Base-by-base conservation (phyloP, 345 rosid genomes). In the Eutrema heterophyllum region DNA sequence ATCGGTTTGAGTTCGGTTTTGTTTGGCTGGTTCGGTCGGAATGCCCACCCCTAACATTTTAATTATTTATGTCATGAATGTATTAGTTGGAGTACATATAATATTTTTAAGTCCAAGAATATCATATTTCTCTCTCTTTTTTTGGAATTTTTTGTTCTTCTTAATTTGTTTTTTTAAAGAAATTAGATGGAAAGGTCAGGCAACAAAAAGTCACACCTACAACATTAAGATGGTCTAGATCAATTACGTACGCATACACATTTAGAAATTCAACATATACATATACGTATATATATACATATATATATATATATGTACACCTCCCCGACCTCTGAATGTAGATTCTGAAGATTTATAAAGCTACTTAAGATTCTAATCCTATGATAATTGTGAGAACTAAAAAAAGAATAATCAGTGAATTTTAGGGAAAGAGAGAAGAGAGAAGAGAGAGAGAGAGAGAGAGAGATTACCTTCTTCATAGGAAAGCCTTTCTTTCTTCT, bases 161-260 rank as follows among this genome's bases (percentile, higher is more conserved):
- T 14, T 49, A n/a, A 59, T 52, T 30, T 40, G 16, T 14, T 29
- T 29, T 58, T 1, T 14, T 10, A 29, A 46, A 48, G 32, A 74
- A 67, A n/a, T n/a, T n/a, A 67, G 73, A 67, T 67, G 70, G 43
- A 62, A 75, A 75, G 74, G 70, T 75, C 52, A 75, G 74, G 74
- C 74, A 75, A 45, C 68, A 75, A 75, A 75, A 75, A 75, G 79
- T 75, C 70, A 68, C 74, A 68, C 70, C 79, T 75, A 70, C 74
- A 75, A 75, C 79, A 69, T 68, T 68, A 61, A 75, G 69, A 61
- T 75, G 69, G 74, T 68, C 63, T 75, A 67, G 55, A 58, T 74
- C 73, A 67, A 67, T 41, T 74, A 67, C 73, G 68, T 66, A 66
- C 35, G 67, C 78, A 16, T 38, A 48, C 38, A 53, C 55, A 52